phyloP scores from a whole-genome alignment of 768 basidiomycete species.

The Panaeolus papilionaceus region DNA sequence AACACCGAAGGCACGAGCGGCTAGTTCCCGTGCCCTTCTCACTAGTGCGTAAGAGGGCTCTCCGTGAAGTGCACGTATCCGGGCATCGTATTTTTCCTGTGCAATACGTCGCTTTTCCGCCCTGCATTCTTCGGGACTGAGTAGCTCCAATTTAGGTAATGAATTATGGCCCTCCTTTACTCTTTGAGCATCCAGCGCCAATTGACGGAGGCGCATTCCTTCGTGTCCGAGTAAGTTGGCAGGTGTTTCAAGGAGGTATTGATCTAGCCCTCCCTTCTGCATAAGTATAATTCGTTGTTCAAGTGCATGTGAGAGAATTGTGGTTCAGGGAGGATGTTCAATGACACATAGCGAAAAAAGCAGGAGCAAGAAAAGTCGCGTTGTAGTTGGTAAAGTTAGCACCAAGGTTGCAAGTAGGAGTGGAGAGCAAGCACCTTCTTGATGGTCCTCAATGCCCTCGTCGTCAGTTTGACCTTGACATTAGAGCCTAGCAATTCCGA shows the following conservation, averaged over 20 bases:
- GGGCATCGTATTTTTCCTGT: background rate
- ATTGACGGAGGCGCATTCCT: slow-evolving; percentile 56
- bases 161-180: slow-evolving; percentile 17
- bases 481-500: slow-evolving; percentile 67
- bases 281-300: slow-evolving; percentile 7
- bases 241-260: slow-evolving; percentile 59
- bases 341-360: background rate
- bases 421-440: slow-evolving; percentile 66
- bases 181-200: slow-evolving; percentile 32
- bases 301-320: slow-evolving; percentile 2
- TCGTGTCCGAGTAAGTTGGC: slow-evolving; percentile 44
- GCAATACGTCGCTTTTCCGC: background rate
- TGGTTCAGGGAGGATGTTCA: slow-evolving; percentile 6
- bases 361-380: background rate
- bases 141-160: slow-evolving; percentile 18
- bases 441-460: slow-evolving; percentile 79
- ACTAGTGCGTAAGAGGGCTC: slow-evolving; percentile 16
- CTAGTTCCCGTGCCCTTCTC: slow-evolving; percentile 12
- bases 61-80: slow-evolving; percentile 13
- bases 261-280: slow-evolving; percentile 75
- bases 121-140: slow-evolving; percentile 14
- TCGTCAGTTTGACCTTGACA: slow-evolving; percentile 74
- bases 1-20: slow-evolving; percentile 15
- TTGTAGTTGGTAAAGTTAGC: background rate
- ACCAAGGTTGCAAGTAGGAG: slow-evolving; percentile 9